phyloP scores from a whole-genome alignment of 139 green algal species.

The Chlorella sp. region DNA sequence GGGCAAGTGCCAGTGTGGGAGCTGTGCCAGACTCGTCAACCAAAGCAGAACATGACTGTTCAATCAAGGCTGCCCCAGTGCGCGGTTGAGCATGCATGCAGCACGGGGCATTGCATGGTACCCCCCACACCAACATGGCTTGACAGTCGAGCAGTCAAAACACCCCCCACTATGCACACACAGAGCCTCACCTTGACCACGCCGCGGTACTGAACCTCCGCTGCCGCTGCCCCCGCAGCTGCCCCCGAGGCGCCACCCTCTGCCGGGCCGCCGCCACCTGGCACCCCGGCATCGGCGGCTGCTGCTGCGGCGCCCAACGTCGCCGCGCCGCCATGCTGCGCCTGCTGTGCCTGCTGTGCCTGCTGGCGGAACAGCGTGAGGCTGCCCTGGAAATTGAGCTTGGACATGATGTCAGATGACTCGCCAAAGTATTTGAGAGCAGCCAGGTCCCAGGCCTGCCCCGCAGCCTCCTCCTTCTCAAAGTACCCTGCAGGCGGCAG shows the following conservation, averaged over 20 bases:
- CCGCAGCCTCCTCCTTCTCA: conserved; percentile 34
- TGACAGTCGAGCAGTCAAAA: neutral
- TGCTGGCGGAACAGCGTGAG: conserved; percentile 29
- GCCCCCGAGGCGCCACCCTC: neutral
- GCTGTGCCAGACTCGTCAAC: no score
- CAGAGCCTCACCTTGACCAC: neutral
- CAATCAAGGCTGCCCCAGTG: no score
- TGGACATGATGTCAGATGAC: neutral
- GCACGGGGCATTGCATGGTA: no score
- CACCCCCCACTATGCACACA: neutral
- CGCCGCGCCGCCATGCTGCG: neutral
- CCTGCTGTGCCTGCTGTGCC: conserved; percentile 14
- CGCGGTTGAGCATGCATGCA: no score
- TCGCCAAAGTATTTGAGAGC: conserved; percentile 30
- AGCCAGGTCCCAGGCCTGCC: conserved; percentile 44
- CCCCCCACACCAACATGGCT: no score
- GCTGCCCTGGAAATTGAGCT: conserved; percentile 47
- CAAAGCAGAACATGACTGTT: no score
- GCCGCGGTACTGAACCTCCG: neutral
- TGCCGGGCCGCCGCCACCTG: neutral
- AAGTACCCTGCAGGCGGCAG: conserved; percentile 32
- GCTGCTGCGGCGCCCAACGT: neutral
- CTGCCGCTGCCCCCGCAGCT: neutral
- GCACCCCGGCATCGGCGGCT: neutral
- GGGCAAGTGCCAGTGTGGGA: no score